Evolutionary conservation across 306 rosid genomes (phyloP), one percentile per base, ranked within the genome.

Genomic region (Chamaecrista fasciculata): DNA sequence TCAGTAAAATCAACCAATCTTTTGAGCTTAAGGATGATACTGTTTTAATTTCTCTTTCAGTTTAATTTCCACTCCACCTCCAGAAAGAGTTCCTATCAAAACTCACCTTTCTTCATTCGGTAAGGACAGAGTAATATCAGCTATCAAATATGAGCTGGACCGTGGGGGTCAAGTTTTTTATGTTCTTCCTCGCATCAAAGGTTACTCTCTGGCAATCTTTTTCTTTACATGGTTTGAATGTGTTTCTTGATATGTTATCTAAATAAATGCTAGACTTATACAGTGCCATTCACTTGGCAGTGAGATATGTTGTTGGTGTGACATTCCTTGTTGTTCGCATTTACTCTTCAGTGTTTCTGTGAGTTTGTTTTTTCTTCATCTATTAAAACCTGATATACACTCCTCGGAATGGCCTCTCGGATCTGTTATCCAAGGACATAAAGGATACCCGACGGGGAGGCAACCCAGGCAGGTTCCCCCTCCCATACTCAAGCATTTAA

Each of bases 51-150:
- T 69, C 47, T 55, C 16, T 85, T 85, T 68, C 91, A 93, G 98
- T 84, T 85, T 93, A 86, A 93, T 93, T 66, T 72, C 97, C 49
- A 93, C 98, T 77, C 96, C 98, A 66, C 98, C 98, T 58, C 97
- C 97, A 34, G 98, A 93, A 88, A 85, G 98, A 76, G 89, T 90
- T 55, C 97, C 98, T 8, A 93, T 93, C 74, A 86, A 79, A 81
- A 90, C 97, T 76, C 90, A 90, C 71, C 96, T 90, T 62, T 86
- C 92, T 60, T 72, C 96, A 51, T 88, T 83, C 85, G 80, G 86
- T 76, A 80, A 88, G 85, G 87, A 90, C 64, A 86, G 67, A 67
- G 86, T 84, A 73, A 67, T 83, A 58, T 85, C 96, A 48, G 90
- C 97, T 48, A 85, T 93, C 72, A 77, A 74, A 74, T 86, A 83